Percentiles rank a stretch among this genome's conserved stretches.
Evolutionary conservation across 2,329 filamentous ascomycete genomes (phyloP).

Genomic region (Diaporthe sp.): DNA sequence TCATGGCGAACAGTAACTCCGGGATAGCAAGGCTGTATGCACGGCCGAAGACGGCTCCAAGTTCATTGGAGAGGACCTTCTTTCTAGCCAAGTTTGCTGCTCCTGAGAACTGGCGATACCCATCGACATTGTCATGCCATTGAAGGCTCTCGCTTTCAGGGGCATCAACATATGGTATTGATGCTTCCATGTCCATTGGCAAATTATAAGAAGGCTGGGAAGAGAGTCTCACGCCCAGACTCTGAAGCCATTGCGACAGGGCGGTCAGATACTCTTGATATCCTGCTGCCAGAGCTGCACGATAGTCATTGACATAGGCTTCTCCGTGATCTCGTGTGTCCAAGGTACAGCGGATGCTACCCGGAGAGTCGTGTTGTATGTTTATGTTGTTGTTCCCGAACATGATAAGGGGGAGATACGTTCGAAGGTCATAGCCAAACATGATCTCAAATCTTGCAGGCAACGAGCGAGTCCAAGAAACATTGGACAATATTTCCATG

Average conservation of each 20-base stretch:
- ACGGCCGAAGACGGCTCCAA: slow-evolving; percentile 45
- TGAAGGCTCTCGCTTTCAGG: slow-evolving; percentile 56
- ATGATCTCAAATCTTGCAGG: slow-evolving; percentile 46
- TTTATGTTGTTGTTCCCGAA: slow-evolving; percentile 1
- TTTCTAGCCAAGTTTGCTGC: slow-evolving; percentile 53
- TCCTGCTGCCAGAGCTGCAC: not conserved
- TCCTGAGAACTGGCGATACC: slow-evolving; percentile 54
- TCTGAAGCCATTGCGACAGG: slow-evolving; percentile 45
- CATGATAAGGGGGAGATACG: slow-evolving; percentile 49
- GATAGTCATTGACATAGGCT: slow-evolving; percentile 1
- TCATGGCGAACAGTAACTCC: slow-evolving; percentile 50
- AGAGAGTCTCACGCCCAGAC: slow-evolving; percentile 52
- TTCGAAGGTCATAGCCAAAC: slow-evolving; percentile 50
- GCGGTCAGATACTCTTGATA: slow-evolving; percentile 18
- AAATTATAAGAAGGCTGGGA: slow-evolving; percentile 56
- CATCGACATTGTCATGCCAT: slow-evolving; percentile 53
- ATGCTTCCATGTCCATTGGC: slow-evolving; percentile 56
- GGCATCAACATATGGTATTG: slow-evolving; percentile 51
- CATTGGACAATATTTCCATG: slow-evolving; percentile 48
- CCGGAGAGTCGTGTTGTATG: not conserved
- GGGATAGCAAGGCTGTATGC: slow-evolving; percentile 46
- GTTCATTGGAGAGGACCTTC: slow-evolving; percentile 54
- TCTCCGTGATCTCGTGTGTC: not conserved
- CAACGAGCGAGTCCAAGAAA: slow-evolving; percentile 52
- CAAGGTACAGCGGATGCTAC: not conserved